A percentile compares a stretch with the other conserved stretches of the same genome.
Conservation (phyloP, 2,329 filamentous ascomycete genomes). For the Colletotrichum tropicale region DNA sequence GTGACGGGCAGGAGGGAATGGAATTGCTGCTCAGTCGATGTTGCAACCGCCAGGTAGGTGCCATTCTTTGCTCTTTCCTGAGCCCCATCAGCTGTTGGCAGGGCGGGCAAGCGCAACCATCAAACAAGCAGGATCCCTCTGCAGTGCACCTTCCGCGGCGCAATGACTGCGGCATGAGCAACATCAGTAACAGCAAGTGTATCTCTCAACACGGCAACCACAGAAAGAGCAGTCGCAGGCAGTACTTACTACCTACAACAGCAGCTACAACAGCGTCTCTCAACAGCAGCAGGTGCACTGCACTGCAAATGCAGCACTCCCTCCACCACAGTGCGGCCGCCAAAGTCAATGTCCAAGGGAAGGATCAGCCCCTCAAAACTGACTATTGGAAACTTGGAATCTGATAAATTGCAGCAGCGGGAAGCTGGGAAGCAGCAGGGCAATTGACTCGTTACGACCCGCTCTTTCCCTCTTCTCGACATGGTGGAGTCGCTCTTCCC, state of each 20-base stretch:
- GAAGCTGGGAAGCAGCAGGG: conserved; percentile 1
- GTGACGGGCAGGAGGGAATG: not conserved
- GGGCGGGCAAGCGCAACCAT: not conserved
- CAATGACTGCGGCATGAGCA: not conserved
- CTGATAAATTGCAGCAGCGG: not conserved
- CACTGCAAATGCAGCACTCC: not conserved
- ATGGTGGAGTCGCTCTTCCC: not conserved
- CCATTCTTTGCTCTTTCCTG: not conserved
- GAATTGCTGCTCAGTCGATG: not conserved
- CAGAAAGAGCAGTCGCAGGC: not conserved
- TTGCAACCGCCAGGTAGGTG: not conserved
- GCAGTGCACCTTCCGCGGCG: not conserved
- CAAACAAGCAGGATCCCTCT: not conserved
- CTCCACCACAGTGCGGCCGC: not conserved
- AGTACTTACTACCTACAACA: not conserved
- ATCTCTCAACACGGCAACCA: not conserved
- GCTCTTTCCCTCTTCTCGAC: conserved; percentile 1
- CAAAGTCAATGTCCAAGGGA: not conserved
- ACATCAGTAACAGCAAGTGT: not conserved
- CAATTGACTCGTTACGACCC: conserved; percentile 5
- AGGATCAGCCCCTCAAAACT: not conserved
- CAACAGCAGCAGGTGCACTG: no score
- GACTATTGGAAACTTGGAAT: not conserved
- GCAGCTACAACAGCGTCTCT: not conserved
- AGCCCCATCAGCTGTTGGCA: not conserved